Conservation (phyloP, 768 basidiomycete species). For the Kwoniella sp. region DNA sequence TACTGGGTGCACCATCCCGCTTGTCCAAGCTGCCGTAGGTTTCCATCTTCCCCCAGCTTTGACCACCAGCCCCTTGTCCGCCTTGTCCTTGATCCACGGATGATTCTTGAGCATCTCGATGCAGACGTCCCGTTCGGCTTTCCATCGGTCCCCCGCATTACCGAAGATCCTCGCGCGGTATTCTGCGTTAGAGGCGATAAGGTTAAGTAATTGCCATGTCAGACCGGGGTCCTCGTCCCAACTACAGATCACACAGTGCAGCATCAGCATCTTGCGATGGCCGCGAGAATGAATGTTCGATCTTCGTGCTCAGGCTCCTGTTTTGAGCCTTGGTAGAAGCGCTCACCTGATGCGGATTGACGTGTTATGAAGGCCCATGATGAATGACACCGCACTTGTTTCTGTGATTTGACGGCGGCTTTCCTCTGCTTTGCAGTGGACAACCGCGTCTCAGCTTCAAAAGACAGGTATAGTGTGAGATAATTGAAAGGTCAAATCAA, state of each 20-base stretch:
- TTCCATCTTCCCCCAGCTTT: neutral
- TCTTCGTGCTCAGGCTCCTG: too few species aligned
- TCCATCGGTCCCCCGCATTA: constrained; percentile 5
- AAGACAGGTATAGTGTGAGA: too few species aligned
- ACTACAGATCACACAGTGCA: neutral
- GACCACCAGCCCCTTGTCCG: neutral
- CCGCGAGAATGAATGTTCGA: too few species aligned
- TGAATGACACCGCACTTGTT: neutral
- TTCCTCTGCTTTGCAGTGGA: too few species aligned
- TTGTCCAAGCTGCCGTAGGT: constrained; percentile 4
- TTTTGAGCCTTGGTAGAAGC: neutral
- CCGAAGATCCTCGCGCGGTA: constrained; percentile 1
- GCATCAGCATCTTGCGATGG: too few species aligned
- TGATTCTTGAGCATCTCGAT: constrained; percentile 1
- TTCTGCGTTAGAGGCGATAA: neutral
- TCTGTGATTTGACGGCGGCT: neutral
- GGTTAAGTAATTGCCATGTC: neutral
- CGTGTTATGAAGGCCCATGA: constrained; percentile 1
- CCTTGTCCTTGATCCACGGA: constrained; percentile 6
- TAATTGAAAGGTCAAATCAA: too few species aligned
- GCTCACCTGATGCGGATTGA: neutral
- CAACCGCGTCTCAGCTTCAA: too few species aligned
- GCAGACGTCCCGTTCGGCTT: constrained; percentile 4
- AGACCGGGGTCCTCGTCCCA: constrained; percentile 3
- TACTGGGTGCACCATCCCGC: constrained; percentile 3